phyloP scores from a whole-genome alignment of 345 rosid species.

The Euphorbia lathyris region DNA sequence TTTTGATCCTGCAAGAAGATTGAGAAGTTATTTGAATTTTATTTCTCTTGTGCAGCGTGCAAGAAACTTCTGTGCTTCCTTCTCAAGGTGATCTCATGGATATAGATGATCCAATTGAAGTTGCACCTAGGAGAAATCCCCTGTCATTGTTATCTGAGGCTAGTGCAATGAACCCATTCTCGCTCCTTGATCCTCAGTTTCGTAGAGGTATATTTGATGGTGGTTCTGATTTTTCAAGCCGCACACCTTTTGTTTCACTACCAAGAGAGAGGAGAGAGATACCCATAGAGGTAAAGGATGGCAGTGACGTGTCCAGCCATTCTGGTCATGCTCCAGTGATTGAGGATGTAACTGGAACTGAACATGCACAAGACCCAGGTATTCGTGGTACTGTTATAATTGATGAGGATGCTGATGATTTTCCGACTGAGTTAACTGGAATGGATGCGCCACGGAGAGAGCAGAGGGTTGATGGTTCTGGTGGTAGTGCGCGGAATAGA shows the following conservation, averaged over 20 bases:
- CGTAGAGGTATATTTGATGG: slow-evolving; percentile 40
- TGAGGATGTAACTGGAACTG: slow-evolving; percentile 75
- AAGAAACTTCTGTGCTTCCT: slow-evolving; percentile 30
- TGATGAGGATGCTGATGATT: slow-evolving; percentile 60
- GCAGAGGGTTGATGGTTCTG: slow-evolving; percentile 16
- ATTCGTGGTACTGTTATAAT: slow-evolving; percentile 51
- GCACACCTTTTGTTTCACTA: slow-evolving; percentile 62
- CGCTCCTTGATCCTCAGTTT: slow-evolving; percentile 48
- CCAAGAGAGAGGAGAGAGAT: slow-evolving; percentile 86
- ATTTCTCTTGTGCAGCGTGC: slow-evolving; percentile 3
- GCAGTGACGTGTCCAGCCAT: slow-evolving; percentile 40
- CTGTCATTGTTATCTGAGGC: slow-evolving; percentile 36
- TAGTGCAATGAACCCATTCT: slow-evolving; percentile 36
- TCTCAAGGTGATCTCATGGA: slow-evolving; percentile 72
- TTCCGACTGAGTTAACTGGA: slow-evolving; percentile 32
- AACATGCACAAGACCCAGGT: slow-evolving; percentile 41
- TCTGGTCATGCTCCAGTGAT: slow-evolving; percentile 58
- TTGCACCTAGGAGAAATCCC: slow-evolving; percentile 35
- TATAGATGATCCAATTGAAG: slow-evolving; percentile 66
- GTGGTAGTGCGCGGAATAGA: slow-evolving; percentile 22
- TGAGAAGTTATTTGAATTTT: slow-evolving; percentile 4
- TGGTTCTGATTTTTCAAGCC: slow-evolving; percentile 38
- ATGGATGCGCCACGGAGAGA: slow-evolving; percentile 25
- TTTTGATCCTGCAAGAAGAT: not conserved
- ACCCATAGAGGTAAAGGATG: slow-evolving; percentile 82